Evolutionary conservation across 1,284 basidiomycete genomes (phyloP), one percentile per base, ranked within the genome.

Genomic region (Cryptococcus sp.): DNA sequence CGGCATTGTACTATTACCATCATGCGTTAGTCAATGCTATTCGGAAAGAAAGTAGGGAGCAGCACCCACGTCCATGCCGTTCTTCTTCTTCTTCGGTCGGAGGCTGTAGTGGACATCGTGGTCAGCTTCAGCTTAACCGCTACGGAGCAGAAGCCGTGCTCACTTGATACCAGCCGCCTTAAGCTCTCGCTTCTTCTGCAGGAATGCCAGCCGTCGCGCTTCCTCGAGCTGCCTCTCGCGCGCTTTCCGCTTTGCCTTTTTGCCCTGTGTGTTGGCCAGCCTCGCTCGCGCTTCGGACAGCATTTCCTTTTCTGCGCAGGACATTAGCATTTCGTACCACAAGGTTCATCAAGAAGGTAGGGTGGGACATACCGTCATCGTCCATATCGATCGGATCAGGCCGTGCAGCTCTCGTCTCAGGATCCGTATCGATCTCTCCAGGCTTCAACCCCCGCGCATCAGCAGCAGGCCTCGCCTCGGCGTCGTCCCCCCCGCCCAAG

Each of bases 321-420:
- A 38, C 25, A 7, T 8, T 13, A 31, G 15, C 20, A 38, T 17
- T 16, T 2, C 20, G 13, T 35, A 35, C 7, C 31, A 8, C 27
- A 31, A 31, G 27, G 31, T n/a, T 50, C 7, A 7, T 42, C 17
- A 54, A n/a, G 51, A 40, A 47, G 65, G 46, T 63, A 46, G 39
- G 39, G 22, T n/a, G 22, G 13, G 1, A 78, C 84, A 63, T 62
- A 89, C 91, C 90, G 75, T 93, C 96, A 79, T 99, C 96, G 78
- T 99, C 96, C 96, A 99, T 99, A 80, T 99, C 96, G 71, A 99
- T 96, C 5, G 96, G 95, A 81, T 99, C 96, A 5, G 96, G 96
- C 31, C 95, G 84, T 1, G 96, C 96, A 50, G 96, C 92, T 75
- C 97, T 95, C 13, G 95, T 96, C 79, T 99, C 96, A 1, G 96